phyloP scores from a whole-genome alignment of 192 early-diverging fungal species.

The Dimargaris xerosporica region DNA sequence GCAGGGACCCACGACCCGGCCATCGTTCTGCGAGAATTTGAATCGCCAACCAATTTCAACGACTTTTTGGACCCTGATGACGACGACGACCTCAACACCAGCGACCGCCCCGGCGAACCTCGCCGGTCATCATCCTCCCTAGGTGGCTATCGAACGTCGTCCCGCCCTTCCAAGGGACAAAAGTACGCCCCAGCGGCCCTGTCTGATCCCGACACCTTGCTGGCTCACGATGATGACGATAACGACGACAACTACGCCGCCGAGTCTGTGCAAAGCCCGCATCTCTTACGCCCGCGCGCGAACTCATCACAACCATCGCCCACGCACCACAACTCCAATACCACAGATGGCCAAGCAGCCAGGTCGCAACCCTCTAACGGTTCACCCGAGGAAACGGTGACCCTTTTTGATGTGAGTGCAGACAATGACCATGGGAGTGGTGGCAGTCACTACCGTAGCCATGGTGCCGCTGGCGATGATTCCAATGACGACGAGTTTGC shows the following conservation, averaged over 20 bases:
- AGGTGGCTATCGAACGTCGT: not conserved
- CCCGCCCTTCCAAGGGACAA: not conserved
- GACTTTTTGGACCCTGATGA: slow-evolving; percentile 2
- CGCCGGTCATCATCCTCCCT: not conserved
- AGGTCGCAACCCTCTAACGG: not conserved
- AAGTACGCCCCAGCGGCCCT: not conserved
- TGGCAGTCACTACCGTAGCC: not conserved
- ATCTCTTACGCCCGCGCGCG: not conserved
- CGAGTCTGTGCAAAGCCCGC: not conserved
- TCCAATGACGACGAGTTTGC: not conserved
- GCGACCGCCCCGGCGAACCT: not conserved
- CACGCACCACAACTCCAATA: not conserved
- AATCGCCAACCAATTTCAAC: slow-evolving; percentile 1
- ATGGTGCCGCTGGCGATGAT: not conserved
- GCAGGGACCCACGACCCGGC: not conserved
- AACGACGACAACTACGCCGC: not conserved
- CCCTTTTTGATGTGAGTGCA: slow-evolving; percentile 6
- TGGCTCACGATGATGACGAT: too few relatives aligned
- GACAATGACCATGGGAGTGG: not conserved
- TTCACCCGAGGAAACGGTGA: not conserved
- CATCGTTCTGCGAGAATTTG: slow-evolving; percentile 3
- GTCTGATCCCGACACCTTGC: not conserved
- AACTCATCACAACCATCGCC: not conserved
- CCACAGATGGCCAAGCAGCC: not conserved
- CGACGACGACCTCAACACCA: not conserved